Percentiles rank a stretch among this genome's conserved stretches.
These are phyloP conservation scores for Phanerodontia chrysosporium DNA, from an alignment of 768 basidiomycete genomes.

Conservation along the genomic window DNA sequence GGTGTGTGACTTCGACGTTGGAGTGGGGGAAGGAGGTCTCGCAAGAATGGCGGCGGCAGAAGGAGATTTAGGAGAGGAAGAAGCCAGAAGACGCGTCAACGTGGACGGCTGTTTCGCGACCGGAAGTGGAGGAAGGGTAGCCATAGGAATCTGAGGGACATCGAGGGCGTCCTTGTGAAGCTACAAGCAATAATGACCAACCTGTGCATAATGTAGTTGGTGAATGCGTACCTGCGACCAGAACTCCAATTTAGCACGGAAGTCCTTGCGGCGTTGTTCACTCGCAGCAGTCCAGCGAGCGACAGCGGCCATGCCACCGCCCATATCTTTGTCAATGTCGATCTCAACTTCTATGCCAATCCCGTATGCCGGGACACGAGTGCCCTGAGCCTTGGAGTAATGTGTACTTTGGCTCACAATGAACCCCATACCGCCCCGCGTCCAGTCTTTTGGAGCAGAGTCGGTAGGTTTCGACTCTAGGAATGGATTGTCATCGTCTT, in stretches of 20 bases:
- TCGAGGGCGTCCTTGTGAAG: conserved; percentile 39
- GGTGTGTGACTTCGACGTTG: conserved; percentile 23
- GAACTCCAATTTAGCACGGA: conserved; percentile 53
- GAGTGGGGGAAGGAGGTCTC: conserved; percentile 27
- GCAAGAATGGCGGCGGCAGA: conserved; percentile 29
- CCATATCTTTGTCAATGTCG: conserved; percentile 77
- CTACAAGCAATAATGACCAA: conserved; percentile 32
- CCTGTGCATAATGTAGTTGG: background rate
- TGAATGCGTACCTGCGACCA: conserved; percentile 56
- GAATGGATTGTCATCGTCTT: conserved; percentile 71
- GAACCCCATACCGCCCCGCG: conserved; percentile 76
- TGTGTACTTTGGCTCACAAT: conserved; percentile 70
- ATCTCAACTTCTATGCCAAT: conserved; percentile 86
- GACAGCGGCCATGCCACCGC: conserved; percentile 82
- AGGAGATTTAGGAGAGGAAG: conserved; percentile 61
- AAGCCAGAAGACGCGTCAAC: conserved; percentile 66
- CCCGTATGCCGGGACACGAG: conserved; percentile 76
- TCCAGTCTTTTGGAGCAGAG: conserved; percentile 60
- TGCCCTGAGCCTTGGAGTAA: conserved; percentile 58
- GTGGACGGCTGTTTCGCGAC: conserved; percentile 53
- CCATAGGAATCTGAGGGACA: conserved; percentile 59
- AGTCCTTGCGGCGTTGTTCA: conserved; percentile 54
- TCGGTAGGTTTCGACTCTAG: conserved; percentile 35
- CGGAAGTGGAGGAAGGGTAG: conserved; percentile 60
- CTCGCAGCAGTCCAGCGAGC: conserved; percentile 79